Base-by-base conservation (phyloP, 2,329 filamentous ascomycete species). In the Cephalotrichum gorgonifer region DNA sequence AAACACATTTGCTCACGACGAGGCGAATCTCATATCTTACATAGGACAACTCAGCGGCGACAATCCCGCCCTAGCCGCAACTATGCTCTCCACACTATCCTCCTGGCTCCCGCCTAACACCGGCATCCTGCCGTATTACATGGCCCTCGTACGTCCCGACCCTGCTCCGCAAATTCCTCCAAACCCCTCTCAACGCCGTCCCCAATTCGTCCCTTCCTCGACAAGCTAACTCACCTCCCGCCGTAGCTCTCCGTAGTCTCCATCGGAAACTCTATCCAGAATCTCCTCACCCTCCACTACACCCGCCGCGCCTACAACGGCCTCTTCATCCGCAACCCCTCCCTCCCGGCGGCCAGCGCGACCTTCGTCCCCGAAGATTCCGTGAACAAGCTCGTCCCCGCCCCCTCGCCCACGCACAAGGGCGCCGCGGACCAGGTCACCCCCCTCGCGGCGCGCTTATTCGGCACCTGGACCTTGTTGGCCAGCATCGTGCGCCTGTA, bases 381-480 rank as follows among this genome's bases (percentile, higher is more conserved):
- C 55, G 65, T 70, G 26, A 63, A 73, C 55, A 79, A 80, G 60
- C 66, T 79, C 50, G 57, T 76, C 28, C 65, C 69, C 6, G 64
- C 66, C 25, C 51, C 75, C 46, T 57, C 69, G 39, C 63, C 66
- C 26, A 51, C 75, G 64, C 65, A 71, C 48, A 71, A 70, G 58
- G 50, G 43, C 11, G 72, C 66, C 42, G 59, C 66, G 50, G 77
- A 81, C 59, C 78, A 81, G 64, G 78, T 88, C 50, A 90, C 86
- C 6, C 80, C 85, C 5, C 79, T 95, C 27, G 83, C 82, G 11
- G 83, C 83, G 25, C 83, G 88, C 54, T 81, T 88, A 20, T 95
- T 95, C 64, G 89, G 86, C 48, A 93, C 87, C 27, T 96, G 89
- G 83, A 94, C 90, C 0, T 75, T 91, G 51, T 73, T 95, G 51